Base-by-base conservation (phyloP, 1,139 yeast species). In the Pichia sp. region DNA sequence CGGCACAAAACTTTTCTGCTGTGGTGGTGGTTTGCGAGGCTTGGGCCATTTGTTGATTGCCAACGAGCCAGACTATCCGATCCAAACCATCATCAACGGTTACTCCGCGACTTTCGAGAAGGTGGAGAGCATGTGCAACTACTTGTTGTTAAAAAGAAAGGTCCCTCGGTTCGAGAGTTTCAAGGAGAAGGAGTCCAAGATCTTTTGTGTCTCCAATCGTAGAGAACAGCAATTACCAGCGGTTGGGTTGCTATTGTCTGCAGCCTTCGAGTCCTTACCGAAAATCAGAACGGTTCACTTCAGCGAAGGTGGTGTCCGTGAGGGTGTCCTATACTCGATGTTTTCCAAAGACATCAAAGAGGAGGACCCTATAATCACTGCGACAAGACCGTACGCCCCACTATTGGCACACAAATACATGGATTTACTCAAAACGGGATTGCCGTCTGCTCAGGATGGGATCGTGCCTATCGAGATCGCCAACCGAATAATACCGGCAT, bases 221-320 rank as follows among this genome's bases (percentile, higher is more conserved):
- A 73, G 88, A 59, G 81, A 82, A 40, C 70, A 73, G 46, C 89
- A 84, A 65, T 69, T 84, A 42, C 87, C 88, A 3, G 85, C 87
- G 0, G 85, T 83, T 30, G 83, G 85, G 0, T 64, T 83, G 29
- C 66, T 84, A n/a, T 73, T 83, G 57, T 74, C 81, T 31, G 85
- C 86, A 0, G 81, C 84, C 0, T 74, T 81, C 59, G 80, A 78
- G 58, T 75, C 82, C 1, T 67, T 82, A 45, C 87, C 88, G n/a
- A 72, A 71, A 42, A 73, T 83, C 45, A 79, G 80, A 59, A 78
- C 84, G 3, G 77, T 84, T 31, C 79, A 83, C 60, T 84, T 84
- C 65, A 77, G 84, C 55, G 88, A 84, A 64, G 89, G 88, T 58
- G 88, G 88, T 55, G 84, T 84, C 24, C 75, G 90, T 60, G 90